Evolutionary conservation across 192 early-diverging fungal genomes (phyloP), one percentile per base, ranked within the genome.

Genomic region (Backusella luteola): DNA sequence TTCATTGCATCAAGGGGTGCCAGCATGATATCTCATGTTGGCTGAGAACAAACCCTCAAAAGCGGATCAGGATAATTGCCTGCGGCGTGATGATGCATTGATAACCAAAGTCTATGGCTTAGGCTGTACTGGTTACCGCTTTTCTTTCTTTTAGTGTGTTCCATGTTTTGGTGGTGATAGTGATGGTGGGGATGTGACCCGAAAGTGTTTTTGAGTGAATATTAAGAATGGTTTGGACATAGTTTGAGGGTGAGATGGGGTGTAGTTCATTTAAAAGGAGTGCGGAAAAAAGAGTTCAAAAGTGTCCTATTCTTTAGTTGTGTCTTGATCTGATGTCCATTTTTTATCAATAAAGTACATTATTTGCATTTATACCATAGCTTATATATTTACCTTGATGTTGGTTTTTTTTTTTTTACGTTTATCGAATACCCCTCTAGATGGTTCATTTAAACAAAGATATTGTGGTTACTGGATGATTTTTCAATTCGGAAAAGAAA

Each of bases 1-100:
- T 63, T 63, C 56, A 63, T 63, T 63, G 56, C 56, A 63, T 63
- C 56, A 63, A 63, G 56, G 56, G 56, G 56, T 63, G 56, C 56
- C 26, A 29, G 3, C 38, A 9, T 63, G 21, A 29, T 46, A 44
- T 71, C 23, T 39, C 39, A 26, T 23, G 44, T 71, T 39, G 46
- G 67, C 34, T 38, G 32, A 34, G 67, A 34, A 68, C 32, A 68
- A 11, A 41, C 34, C 39, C 38, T 42, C 69, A 63, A 63, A 63
- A 63, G 56, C 56, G 56, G 56, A 63, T 63, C 56, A 63, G 56
- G 56, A 63, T 63, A 63, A 63, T 63, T 63, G 56, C 56, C 56
- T 63, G 56, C 56, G 56, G 56, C 56, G 56, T 63, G 56, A 63
- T 63, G 56, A 63, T 63, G 56, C 56, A 63, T 23, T 63, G 56